These are phyloP conservation scores for Moesziomyces aphidis DNA, from an alignment of 1,284 basidiomycete species.

Conservation along the genomic window DNA sequence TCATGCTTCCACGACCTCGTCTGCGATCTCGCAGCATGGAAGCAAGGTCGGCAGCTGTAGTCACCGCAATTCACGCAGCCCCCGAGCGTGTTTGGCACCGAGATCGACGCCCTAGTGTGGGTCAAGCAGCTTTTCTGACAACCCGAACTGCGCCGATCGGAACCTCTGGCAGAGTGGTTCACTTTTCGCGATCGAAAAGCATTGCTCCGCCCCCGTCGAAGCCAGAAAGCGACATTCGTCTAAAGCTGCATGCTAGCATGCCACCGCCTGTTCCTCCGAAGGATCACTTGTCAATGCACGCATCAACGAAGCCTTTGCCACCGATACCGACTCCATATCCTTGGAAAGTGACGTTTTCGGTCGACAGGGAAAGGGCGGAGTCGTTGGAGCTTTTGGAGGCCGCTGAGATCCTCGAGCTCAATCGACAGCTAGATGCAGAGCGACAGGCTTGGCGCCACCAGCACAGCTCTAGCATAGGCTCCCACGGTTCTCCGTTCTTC, in stretches of 20 bases:
- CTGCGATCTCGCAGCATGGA: slow-evolving; percentile 26
- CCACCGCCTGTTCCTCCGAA: slow-evolving; percentile 26
- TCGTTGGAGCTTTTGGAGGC: slow-evolving; percentile 19
- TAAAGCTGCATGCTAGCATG: slow-evolving; percentile 17
- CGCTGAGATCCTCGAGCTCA: slow-evolving; percentile 14
- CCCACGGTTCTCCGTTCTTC: neutral
- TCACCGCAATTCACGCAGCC: slow-evolving; percentile 12
- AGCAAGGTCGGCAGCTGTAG: neutral
- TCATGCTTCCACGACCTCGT: slow-evolving; percentile 28
- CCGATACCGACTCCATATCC: slow-evolving; percentile 5
- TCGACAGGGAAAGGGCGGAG: slow-evolving; percentile 3
- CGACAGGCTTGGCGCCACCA: slow-evolving; percentile 29
- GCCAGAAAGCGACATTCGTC: slow-evolving; percentile 10
- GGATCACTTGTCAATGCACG: neutral
- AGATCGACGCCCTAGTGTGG: neutral
- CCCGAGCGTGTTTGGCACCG: slow-evolving; percentile 30
- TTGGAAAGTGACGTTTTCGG: neutral
- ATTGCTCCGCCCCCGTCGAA: neutral
- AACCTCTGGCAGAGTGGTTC: too few relatives aligned
- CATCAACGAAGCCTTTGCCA: slow-evolving; percentile 11
- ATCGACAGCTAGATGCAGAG: slow-evolving; percentile 17
- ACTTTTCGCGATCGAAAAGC: neutral
- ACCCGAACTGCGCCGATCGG: neutral
- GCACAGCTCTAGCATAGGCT: slow-evolving; percentile 11
- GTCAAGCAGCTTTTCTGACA: neutral